Percentiles rank a stretch among this genome's conserved stretches.
phyloP scores from a whole-genome alignment of 305 asterid species.

The Rubia balearica region DNA sequence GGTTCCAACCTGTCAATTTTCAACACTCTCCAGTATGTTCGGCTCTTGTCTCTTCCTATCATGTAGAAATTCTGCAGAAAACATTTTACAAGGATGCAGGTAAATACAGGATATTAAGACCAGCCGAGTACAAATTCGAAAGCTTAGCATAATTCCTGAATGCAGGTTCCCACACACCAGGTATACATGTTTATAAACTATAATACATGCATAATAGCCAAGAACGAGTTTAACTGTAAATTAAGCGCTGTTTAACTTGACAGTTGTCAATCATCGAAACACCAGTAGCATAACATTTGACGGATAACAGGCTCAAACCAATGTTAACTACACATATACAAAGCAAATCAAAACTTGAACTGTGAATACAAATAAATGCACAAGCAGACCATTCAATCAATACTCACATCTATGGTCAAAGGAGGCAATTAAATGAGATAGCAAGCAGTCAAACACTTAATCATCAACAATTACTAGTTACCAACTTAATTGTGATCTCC shows the following conservation, averaged over 20 bases:
- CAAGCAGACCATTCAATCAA: neutral
- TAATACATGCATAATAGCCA: neutral
- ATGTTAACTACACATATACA: neutral
- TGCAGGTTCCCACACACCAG: neutral
- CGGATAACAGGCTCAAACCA: neutral
- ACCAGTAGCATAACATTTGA: slow-evolving; percentile 1
- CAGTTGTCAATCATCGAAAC: neutral
- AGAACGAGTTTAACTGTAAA: neutral
- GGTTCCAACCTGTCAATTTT: slow-evolving; percentile 80
- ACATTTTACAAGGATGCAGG: slow-evolving; percentile 9
- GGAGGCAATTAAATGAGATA: neutral
- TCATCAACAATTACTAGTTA: neutral
- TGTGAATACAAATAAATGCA: neutral
- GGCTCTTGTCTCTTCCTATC: slow-evolving; percentile 88
- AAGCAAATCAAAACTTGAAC: neutral
- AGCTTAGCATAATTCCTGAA: neutral
- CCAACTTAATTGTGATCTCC: neutral
- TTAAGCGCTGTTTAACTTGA: neutral
- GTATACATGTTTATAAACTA: neutral
- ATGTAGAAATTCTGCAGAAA: slow-evolving; percentile 74
- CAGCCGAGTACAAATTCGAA: neutral
- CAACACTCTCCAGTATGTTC: slow-evolving; percentile 79
- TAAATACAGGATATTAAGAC: neutral
- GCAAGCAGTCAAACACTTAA: neutral
- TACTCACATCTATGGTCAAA: neutral